These are phyloP conservation scores for Hyaloscypha hepaticicola DNA, from an alignment of 495 filamentous ascomycete species.

Conservation along the genomic window DNA sequence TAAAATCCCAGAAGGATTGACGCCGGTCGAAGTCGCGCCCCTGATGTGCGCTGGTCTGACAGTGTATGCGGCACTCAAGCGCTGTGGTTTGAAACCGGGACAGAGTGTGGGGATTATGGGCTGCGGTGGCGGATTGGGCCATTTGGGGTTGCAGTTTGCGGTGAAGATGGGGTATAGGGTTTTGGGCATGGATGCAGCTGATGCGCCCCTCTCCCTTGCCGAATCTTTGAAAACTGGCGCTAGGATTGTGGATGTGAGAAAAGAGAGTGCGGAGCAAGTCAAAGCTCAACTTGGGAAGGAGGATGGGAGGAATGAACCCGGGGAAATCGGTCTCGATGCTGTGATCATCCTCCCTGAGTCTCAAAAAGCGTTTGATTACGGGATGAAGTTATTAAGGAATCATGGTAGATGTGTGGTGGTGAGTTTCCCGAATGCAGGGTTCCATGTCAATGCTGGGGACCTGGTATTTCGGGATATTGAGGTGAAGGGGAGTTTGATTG, in stretches of 20 bases:
- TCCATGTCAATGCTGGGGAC: conserved; percentile 41
- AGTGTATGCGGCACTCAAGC: conserved; percentile 31
- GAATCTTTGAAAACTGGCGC: conserved; percentile 35
- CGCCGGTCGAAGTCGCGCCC: conserved; percentile 49
- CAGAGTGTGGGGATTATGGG: conserved; percentile 53
- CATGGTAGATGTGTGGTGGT: conserved; percentile 43
- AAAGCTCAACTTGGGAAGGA: conserved; percentile 7
- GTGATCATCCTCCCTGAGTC: conserved; percentile 45
- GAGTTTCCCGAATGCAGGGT: conserved; percentile 41
- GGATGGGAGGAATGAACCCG: conserved; percentile 33
- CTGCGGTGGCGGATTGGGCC: conserved; percentile 56
- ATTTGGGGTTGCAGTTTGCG: conserved; percentile 53
- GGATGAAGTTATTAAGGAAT: conserved; percentile 38
- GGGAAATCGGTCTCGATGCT: conserved; percentile 42
- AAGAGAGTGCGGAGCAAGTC: conserved; percentile 4
- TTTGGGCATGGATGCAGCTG: conserved; percentile 52
- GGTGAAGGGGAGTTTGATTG: conserved; percentile 45
- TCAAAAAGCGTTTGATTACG: conserved; percentile 42
- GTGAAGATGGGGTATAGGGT: conserved; percentile 49
- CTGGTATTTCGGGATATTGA: conserved; percentile 54
- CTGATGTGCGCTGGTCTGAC: conserved; percentile 57
- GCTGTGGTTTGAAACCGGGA: conserved; percentile 41
- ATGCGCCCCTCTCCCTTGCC: conserved; percentile 41
- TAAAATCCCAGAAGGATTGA: conserved; percentile 45
- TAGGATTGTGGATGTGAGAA: conserved; percentile 36